These are phyloP conservation scores for Cetradonia linearis DNA, from an alignment of 495 filamentous ascomycete species.

Conservation along the genomic window DNA sequence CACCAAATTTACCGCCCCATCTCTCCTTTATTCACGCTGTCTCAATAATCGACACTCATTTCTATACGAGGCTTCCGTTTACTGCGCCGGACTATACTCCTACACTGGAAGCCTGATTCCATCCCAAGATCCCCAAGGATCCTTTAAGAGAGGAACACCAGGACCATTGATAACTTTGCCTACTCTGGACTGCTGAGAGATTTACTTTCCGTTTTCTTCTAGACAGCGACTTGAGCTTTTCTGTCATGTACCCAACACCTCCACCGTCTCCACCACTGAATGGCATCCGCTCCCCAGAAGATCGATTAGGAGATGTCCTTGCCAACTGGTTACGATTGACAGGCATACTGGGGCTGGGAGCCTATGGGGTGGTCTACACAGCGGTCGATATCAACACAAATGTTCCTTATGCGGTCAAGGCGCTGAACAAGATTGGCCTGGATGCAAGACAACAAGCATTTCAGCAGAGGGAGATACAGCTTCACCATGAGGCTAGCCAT, in stretches of 20 bases:
- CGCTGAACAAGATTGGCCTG: conserved; percentile 82
- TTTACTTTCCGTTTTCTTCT: conserved; percentile 16
- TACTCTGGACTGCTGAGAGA: conserved; percentile 12
- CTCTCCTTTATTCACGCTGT: not conserved
- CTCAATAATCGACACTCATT: conserved; percentile 10
- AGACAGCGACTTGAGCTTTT: not conserved
- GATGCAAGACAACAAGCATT: conserved; percentile 80
- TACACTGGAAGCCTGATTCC: not conserved
- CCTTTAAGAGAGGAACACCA: not conserved
- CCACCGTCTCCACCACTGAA: conserved; percentile 46
- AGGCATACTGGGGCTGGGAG: conserved; percentile 80
- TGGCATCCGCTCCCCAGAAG: conserved; percentile 58
- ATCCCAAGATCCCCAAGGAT: conserved; percentile 3
- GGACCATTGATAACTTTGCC: conserved; percentile 7
- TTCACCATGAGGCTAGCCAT: conserved; percentile 78
- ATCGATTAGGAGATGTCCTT: conserved; percentile 75
- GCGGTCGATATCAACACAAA: conserved; percentile 80
- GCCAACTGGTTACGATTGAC: conserved; percentile 75
- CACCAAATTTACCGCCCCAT: not conserved
- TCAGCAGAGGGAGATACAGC: conserved; percentile 83
- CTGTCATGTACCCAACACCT: conserved; percentile 44
- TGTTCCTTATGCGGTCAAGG: conserved; percentile 87
- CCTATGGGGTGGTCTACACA: conserved; percentile 94
- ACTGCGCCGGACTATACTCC: not conserved
- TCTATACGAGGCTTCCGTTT: not conserved